Conservation (phyloP, 192 early-diverging fungal genomes). For the Podila minutissima region DNA sequence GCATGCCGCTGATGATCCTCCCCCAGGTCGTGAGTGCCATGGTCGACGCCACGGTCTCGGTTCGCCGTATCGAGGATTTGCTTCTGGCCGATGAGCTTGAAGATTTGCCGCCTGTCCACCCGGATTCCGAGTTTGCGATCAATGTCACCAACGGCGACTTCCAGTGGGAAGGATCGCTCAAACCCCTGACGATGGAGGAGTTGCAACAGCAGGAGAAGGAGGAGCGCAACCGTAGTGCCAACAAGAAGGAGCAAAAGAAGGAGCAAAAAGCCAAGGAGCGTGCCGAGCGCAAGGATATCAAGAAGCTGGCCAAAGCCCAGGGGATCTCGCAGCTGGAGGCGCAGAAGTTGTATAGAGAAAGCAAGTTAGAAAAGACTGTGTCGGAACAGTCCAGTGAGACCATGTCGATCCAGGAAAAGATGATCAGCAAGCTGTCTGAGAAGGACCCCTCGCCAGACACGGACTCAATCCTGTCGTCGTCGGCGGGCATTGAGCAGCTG, state of each 20-base stretch:
- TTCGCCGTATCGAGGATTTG: conserved; percentile 83
- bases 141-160: conserved; percentile 69
- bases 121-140: conserved; percentile 59
- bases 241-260: conserved; percentile 54
- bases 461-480: conserved; percentile 28
- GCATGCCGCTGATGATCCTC: conserved; percentile 88
- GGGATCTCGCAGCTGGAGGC: conserved; percentile 32
- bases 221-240: conserved; percentile 42
- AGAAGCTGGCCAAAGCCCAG: conserved; percentile 32
- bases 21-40: conserved; percentile 82
- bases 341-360: conserved; percentile 22
- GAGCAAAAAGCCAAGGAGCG: conserved; percentile 38
- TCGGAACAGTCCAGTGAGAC: conserved; percentile 49
- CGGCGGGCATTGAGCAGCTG: not conserved
- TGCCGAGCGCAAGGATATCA: conserved; percentile 42
- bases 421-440: conserved; percentile 22
- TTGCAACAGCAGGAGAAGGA: conserved; percentile 50
- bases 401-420: conserved; percentile 47
- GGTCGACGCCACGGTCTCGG: conserved; percentile 87
- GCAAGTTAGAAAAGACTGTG: conserved; percentile 6
- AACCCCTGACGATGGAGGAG: conserved; percentile 46
- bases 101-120: conserved; percentile 51
- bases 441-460: conserved; percentile 46
- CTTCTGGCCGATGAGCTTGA: conserved; percentile 76
- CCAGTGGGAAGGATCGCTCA: conserved; percentile 68